These are phyloP conservation scores for Stemphylium lycopersici DNA, from an alignment of 2,329 filamentous ascomycete genomes.

Conservation along the genomic window DNA sequence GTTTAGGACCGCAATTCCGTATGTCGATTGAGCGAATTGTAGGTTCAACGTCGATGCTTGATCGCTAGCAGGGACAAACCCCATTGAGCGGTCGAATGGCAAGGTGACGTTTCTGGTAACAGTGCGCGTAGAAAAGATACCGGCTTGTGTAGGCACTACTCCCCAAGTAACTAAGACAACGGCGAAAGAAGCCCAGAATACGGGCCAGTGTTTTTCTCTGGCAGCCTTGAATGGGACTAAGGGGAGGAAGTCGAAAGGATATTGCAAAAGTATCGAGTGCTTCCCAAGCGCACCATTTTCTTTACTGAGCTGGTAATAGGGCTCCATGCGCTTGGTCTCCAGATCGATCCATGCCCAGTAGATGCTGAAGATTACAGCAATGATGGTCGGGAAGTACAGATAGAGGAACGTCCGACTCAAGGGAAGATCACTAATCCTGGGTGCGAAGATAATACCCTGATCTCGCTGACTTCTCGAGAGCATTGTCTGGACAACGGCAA, in stretches of 20 bases:
- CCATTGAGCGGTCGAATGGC: conserved; percentile 26
- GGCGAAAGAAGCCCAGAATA: conserved; percentile 52
- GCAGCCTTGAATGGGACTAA: conserved; percentile 35
- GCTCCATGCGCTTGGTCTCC: conserved; percentile 64
- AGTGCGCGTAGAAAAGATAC: conserved; percentile 55
- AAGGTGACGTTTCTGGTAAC: conserved; percentile 27
- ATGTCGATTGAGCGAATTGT: conserved; percentile 53
- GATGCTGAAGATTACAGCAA: conserved; percentile 63
- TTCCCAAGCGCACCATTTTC: conserved; percentile 50
- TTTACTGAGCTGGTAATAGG: conserved; percentile 64
- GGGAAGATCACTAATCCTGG: conserved; percentile 48
- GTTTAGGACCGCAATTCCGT: conserved; percentile 55
- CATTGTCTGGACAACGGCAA: conserved; percentile 55
- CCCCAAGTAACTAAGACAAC: conserved; percentile 62
- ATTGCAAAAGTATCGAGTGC: conserved; percentile 60
- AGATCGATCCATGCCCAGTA: conserved; percentile 66
- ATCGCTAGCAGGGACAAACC: conserved; percentile 31
- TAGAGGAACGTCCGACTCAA: conserved; percentile 56
- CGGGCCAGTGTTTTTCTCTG: conserved; percentile 58
- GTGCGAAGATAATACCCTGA: conserved; percentile 53
- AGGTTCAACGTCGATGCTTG: conserved; percentile 44
- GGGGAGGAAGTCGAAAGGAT: conserved; percentile 59
- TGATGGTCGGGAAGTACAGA: conserved; percentile 56
- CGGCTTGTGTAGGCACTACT: conserved; percentile 61
- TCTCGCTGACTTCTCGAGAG: conserved; percentile 49